Percentiles rank a stretch among this genome's conserved stretches.
Conservation (phyloP, 768 basidiomycete species). For the Leucocoprinus leucothites region DNA sequence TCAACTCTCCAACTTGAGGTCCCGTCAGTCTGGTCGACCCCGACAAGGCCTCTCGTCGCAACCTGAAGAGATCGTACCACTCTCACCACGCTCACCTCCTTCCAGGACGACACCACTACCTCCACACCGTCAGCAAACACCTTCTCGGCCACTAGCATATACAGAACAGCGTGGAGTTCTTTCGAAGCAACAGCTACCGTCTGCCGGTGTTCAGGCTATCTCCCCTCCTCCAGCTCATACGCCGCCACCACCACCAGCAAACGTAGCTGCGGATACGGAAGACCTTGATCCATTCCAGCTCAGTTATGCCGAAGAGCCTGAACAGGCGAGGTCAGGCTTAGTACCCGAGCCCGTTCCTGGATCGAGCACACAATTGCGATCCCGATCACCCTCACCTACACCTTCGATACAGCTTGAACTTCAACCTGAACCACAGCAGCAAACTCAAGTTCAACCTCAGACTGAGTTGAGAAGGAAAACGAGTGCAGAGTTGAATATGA, state of each 20-base stretch:
- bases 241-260: background rate
- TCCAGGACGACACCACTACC: constrained; percentile 12
- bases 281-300: constrained; percentile 40
- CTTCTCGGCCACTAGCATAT: too few species aligned
- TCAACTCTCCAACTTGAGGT: background rate
- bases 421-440: constrained; percentile 1
- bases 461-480: constrained; percentile 27
- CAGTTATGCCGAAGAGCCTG: constrained; percentile 22
- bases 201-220: too few species aligned
- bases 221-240: too few species aligned
- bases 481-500: constrained; percentile 41
- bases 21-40: constrained; percentile 2
- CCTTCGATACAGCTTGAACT: constrained; percentile 9
- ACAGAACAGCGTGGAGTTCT: too few species aligned
- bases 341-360: background rate
- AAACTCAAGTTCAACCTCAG: background rate
- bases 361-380: background rate
- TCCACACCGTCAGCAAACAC: constrained; percentile 3
- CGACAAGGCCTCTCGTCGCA: constrained; percentile 10
- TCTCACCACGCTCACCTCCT: constrained; percentile 13
- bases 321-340: background rate
- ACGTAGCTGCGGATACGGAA: constrained; percentile 26
- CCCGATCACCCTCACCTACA: constrained; percentile 14
- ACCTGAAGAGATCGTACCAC: constrained; percentile 15
- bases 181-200: background rate